Evolutionary conservation across 768 basidiomycete species (phyloP).

Genomic region (Boletus reticuloceps): DNA sequence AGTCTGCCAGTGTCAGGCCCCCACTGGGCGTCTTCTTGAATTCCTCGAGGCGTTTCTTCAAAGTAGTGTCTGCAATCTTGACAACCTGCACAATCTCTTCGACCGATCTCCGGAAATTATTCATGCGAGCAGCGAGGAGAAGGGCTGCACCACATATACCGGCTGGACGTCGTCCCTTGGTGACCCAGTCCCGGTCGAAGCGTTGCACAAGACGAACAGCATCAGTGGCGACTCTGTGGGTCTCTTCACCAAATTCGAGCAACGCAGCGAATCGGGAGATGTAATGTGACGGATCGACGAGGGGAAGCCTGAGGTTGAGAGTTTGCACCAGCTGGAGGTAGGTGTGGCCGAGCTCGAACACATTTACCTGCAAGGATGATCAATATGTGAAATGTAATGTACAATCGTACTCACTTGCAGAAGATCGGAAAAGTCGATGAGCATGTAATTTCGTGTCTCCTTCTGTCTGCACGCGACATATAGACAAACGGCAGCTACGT

Average conservation of each 20-base stretch:
- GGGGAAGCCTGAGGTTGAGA: slow-evolving; percentile 78
- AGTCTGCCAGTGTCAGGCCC: slow-evolving; percentile 82
- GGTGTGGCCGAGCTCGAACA: slow-evolving; percentile 94
- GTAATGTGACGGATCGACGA: slow-evolving; percentile 95
- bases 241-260: slow-evolving; percentile 95
- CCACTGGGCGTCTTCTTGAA: slow-evolving; percentile 91
- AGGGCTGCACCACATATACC: slow-evolving; percentile 97
- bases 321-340: slow-evolving; percentile 93
- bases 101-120: slow-evolving; percentile 89
- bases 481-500: slow-evolving; percentile 94
- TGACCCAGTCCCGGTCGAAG: slow-evolving; percentile 98
- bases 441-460: slow-evolving; percentile 91
- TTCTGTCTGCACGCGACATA: slow-evolving; percentile 92
- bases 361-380: slow-evolving; percentile 69
- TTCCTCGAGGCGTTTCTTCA: slow-evolving; percentile 91
- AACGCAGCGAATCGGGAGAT: slow-evolving; percentile 93
- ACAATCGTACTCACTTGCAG: slow-evolving; percentile 58
- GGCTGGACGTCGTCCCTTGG: slow-evolving; percentile 89
- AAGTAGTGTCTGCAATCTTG: slow-evolving; percentile 95
- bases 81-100: slow-evolving; percentile 99
- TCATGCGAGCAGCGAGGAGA: slow-evolving; percentile 95
- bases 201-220: slow-evolving; percentile 91
- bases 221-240: slow-evolving; percentile 86
- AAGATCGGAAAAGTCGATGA: slow-evolving; percentile 98
- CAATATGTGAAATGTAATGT: not conserved